phyloP scores from a whole-genome alignment of 495 filamentous ascomycete genomes.

The Penicillium flavigenum region DNA sequence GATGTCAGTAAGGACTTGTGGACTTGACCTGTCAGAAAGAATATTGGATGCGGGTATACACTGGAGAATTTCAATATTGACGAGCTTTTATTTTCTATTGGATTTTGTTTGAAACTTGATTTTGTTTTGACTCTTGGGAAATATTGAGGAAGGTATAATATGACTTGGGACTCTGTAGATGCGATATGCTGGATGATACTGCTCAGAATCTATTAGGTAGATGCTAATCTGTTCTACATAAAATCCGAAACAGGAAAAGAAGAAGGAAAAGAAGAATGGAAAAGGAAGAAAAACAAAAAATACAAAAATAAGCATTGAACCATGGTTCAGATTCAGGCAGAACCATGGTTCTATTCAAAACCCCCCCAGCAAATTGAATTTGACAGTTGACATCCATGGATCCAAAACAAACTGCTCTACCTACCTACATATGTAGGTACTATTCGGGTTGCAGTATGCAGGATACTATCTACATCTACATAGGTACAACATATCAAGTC shows the following conservation, averaged over 20 bases:
- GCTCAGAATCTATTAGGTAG: too few species aligned
- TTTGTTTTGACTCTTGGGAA: too few species aligned
- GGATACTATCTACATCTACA: too few species aligned
- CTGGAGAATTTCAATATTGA: constrained; percentile 10
- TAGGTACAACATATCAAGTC: too few species aligned
- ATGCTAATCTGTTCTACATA: too few species aligned
- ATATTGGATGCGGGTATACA: not conserved
- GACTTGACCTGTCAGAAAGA: constrained; percentile 12
- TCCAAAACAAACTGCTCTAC: not conserved
- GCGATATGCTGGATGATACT: too few species aligned
- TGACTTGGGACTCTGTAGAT: too few species aligned
- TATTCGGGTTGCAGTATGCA: too few species aligned
- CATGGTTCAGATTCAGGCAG: constrained; percentile 6
- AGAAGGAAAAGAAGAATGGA: not conserved
- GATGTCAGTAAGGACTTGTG: not conserved
- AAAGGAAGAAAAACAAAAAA: not conserved
- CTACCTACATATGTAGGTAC: too few species aligned
- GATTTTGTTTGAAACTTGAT: not conserved
- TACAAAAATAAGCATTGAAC: constrained; percentile 14
- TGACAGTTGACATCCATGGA: not conserved
- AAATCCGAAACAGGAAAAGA: not conserved
- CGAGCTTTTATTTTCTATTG: constrained; percentile 1
- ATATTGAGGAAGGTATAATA: too few species aligned
- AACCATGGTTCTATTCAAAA: constrained; percentile 8
- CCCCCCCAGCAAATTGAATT: not conserved